Evolutionary conservation across 257 asterid genomes (phyloP).

Genomic region (Petunia secreta): DNA sequence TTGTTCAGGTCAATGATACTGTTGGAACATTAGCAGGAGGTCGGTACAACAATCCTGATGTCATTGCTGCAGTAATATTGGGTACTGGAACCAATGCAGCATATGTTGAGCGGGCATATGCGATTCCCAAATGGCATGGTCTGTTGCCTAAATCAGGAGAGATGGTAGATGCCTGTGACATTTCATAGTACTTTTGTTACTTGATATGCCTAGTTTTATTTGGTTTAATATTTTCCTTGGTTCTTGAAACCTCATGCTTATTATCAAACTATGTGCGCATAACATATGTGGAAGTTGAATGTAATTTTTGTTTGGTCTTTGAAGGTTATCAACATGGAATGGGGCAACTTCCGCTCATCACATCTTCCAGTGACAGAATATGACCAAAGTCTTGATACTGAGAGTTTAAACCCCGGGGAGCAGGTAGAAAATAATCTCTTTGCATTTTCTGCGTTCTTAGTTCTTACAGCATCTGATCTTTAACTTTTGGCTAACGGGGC

Average conservation of each 20-base stretch:
- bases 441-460: conserved; percentile 1
- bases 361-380: conserved; percentile 87
- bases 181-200: conserved; percentile 2
- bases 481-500: conserved; percentile 32
- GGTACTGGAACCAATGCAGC: conserved; percentile 99
- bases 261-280: background rate
- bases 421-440: conserved; percentile 52
- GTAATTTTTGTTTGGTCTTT: conserved; percentile 14
- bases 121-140: conserved; percentile 88
- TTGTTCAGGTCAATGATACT: conserved; percentile 81
- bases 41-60: conserved; percentile 64
- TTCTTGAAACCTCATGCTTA: background rate
- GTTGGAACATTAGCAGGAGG: conserved; percentile 97
- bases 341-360: conserved; percentile 91
- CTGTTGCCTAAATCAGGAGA: conserved; percentile 73
- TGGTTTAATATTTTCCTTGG: background rate
- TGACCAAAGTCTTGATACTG: conserved; percentile 75
- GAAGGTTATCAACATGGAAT: conserved; percentile 96
- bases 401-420: conserved; percentile 90
- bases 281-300: background rate
- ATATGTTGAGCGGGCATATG: conserved; percentile 76
- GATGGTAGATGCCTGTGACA: conserved; percentile 55
- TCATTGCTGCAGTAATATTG: conserved; percentile 82
- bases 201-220: conserved; percentile 21
- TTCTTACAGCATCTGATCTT: conserved; percentile 1